phyloP scores from a whole-genome alignment of 148 eudicot species.

The Diospyros lotus region DNA sequence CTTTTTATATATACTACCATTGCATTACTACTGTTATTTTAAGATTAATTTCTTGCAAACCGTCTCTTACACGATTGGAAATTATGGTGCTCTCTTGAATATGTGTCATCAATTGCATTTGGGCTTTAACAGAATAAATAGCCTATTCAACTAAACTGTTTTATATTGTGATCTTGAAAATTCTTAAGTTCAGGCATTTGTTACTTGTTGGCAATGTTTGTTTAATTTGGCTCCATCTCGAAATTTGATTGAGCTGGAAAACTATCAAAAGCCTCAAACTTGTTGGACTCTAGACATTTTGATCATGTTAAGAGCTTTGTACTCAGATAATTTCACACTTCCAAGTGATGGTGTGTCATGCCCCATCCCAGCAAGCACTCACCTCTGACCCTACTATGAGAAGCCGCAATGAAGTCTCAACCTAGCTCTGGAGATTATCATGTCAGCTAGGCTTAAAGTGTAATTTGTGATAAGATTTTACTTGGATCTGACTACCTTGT shows the following conservation, averaged over 20 bases:
- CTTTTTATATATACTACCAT: background rate
- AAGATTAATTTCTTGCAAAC: conserved; percentile 11
- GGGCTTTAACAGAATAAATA: background rate
- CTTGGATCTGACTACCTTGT: too few relatives aligned
- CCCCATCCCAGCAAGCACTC: too few relatives aligned
- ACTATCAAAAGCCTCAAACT: background rate
- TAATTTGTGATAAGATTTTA: too few relatives aligned
- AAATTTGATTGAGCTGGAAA: background rate
- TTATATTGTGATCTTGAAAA: background rate
- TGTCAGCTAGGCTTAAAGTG: too few relatives aligned
- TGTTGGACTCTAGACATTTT: background rate
- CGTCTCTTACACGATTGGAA: background rate
- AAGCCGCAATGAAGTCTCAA: too few relatives aligned
- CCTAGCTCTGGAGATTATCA: too few relatives aligned
- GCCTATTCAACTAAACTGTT: background rate
- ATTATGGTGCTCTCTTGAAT: conserved; percentile 13
- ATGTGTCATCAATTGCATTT: background rate
- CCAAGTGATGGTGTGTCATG: too few relatives aligned
- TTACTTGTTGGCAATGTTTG: background rate
- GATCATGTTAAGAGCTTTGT: too few relatives aligned
- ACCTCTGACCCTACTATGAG: too few relatives aligned
- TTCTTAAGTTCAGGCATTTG: background rate
- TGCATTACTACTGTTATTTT: background rate
- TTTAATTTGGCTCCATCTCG: background rate
- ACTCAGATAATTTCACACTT: too few relatives aligned